Conservation (phyloP, 2,329 filamentous ascomycete species). For the Epichloe baconii region DNA sequence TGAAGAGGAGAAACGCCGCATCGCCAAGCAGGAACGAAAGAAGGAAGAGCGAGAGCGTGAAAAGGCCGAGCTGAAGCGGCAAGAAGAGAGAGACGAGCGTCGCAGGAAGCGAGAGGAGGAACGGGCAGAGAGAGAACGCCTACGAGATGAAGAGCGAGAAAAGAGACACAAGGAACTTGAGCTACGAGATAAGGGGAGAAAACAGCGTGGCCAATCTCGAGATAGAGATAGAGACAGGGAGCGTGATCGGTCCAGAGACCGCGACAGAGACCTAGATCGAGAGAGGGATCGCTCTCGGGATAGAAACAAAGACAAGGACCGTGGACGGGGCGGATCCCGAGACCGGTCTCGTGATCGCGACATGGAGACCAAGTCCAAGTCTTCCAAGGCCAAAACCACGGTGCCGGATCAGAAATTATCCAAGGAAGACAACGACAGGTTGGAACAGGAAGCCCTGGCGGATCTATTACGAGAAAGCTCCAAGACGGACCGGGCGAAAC, state of each 20-base stretch:
- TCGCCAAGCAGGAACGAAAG: slow-evolving; percentile 43
- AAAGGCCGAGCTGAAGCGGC: slow-evolving; percentile 35
- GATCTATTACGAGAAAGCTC: slow-evolving; percentile 48
- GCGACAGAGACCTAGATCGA: slow-evolving; percentile 18
- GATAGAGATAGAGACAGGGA: background rate
- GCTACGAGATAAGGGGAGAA: slow-evolving; percentile 23
- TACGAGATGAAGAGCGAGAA: slow-evolving; percentile 27
- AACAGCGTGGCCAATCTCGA: slow-evolving; percentile 7
- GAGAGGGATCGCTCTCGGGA: slow-evolving; percentile 20
- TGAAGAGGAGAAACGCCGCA: slow-evolving; percentile 47
- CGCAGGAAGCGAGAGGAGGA: slow-evolving; percentile 39
- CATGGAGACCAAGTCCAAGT: slow-evolving; percentile 15
- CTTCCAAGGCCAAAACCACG: slow-evolving; percentile 22
- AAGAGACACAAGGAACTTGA: slow-evolving; percentile 27
- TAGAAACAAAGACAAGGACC: slow-evolving; percentile 14
- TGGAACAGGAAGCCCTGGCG: slow-evolving; percentile 45
- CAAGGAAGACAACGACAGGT: slow-evolving; percentile 42
- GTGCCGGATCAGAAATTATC: slow-evolving; percentile 37
- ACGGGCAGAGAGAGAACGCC: slow-evolving; percentile 39
- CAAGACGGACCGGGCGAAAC: slow-evolving; percentile 32
- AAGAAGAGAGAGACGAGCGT: slow-evolving; percentile 37
- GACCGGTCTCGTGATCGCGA: slow-evolving; percentile 20
- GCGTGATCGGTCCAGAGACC: slow-evolving; percentile 15
- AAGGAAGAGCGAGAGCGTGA: slow-evolving; percentile 35
- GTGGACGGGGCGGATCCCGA: slow-evolving; percentile 18